Percentiles rank a stretch among this genome's conserved stretches.
phyloP scores from a whole-genome alignment of 345 rosid species.

The Diplotaxis tenuifolia region DNA sequence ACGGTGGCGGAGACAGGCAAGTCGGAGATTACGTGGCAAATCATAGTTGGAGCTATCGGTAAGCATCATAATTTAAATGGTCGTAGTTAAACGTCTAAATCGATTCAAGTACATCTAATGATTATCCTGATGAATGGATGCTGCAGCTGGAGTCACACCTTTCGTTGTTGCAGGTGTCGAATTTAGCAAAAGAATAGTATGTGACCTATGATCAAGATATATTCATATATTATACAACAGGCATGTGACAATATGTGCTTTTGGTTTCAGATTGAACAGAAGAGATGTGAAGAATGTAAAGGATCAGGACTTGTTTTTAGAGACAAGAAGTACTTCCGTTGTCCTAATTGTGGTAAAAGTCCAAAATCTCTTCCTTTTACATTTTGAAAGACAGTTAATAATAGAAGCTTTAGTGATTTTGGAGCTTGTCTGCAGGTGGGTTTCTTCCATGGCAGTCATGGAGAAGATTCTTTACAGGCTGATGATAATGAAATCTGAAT shows the following conservation, averaged over 20 bases:
- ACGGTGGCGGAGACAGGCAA: constrained; percentile 42
- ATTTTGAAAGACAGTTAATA: neutral
- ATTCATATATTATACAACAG: neutral
- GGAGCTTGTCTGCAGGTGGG: constrained; percentile 53
- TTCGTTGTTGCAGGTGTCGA: constrained; percentile 53
- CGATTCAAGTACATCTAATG: constrained; percentile 36
- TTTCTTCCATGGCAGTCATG: constrained; percentile 95
- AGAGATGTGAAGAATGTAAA: constrained; percentile 64
- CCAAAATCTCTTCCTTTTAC: neutral
- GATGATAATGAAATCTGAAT: constrained; percentile 3
- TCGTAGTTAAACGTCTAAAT: neutral
- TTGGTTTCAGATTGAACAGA: constrained; percentile 68
- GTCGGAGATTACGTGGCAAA: constrained; percentile 71
- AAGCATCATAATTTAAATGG: neutral
- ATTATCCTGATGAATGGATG: constrained; percentile 27
- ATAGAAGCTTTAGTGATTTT: neutral
- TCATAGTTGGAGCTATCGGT: constrained; percentile 72
- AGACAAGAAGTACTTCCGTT: constrained; percentile 55
- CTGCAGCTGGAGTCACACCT: constrained; percentile 2
- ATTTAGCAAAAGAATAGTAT: constrained; percentile 87
- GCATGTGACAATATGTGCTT: neutral
- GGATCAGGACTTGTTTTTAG: constrained; percentile 72
- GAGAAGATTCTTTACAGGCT: constrained; percentile 84
- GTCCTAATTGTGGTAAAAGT: constrained; percentile 58
- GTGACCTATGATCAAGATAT: neutral